These are phyloP conservation scores for Myriosclerotinia scirpicola DNA, from an alignment of 2,329 filamentous ascomycete genomes.

Conservation along the genomic window DNA sequence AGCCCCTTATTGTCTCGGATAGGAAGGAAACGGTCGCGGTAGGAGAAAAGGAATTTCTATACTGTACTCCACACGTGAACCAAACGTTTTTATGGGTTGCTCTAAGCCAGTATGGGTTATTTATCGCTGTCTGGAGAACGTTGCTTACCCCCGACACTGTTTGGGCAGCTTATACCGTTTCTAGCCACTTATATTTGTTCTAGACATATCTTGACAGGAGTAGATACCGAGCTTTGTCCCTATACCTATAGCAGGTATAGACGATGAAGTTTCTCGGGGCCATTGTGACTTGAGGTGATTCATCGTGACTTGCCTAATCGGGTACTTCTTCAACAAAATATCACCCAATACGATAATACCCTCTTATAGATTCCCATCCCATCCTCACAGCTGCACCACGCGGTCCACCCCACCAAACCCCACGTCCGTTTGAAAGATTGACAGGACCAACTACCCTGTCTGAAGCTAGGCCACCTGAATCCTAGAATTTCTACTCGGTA, in stretches of 20 bases:
- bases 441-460: constrained; percentile 11
- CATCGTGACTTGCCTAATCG: background rate
- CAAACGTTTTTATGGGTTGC: background rate
- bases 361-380: constrained; percentile 6
- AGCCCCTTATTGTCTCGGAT: no score
- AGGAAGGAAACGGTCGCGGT: background rate
- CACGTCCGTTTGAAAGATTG: constrained; percentile 3
- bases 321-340: background rate
- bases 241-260: background rate
- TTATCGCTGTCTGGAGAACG: background rate
- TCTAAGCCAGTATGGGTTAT: background rate
- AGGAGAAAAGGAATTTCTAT: constrained; percentile 1
- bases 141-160: background rate
- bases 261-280: background rate
- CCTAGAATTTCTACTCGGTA: constrained; percentile 2
- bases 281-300: background rate
- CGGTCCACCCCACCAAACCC: constrained; percentile 15
- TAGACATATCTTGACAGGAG: background rate
- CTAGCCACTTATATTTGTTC: background rate
- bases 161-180: background rate
- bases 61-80: constrained; percentile 2
- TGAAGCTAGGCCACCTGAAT: background rate
- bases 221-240: background rate
- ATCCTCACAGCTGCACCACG: background rate
- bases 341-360: background rate